A percentile compares a stretch with the other conserved stretches of the same genome.
These are phyloP conservation scores for Umbelopsis sp. DNA, from an alignment of 371 early-diverging fungal genomes.

Conservation along the genomic window DNA sequence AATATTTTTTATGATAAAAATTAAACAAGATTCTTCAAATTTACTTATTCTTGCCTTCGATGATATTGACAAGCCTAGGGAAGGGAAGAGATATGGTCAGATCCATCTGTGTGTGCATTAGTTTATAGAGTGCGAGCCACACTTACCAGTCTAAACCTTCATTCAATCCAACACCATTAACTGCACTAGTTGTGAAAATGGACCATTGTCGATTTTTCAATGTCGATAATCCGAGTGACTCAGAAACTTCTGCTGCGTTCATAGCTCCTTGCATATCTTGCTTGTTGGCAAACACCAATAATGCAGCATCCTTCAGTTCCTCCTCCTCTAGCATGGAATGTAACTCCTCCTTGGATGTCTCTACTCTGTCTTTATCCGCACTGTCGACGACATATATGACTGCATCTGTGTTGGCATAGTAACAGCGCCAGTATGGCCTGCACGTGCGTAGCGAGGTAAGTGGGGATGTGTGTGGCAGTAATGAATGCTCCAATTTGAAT, in stretches of 20 bases:
- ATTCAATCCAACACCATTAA: conserved; percentile 93
- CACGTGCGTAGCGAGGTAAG: not conserved
- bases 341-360: conserved; percentile 87
- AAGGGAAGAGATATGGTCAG: not conserved
- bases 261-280: conserved; percentile 92
- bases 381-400: conserved; percentile 96
- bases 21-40: not conserved
- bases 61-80: conserved; percentile 53
- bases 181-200: conserved; percentile 94
- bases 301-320: conserved; percentile 80
- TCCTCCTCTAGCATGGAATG: conserved; percentile 89
- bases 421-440: conserved; percentile 57
- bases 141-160: conserved; percentile 88
- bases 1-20: too few species aligned
- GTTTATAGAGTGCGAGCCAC: not conserved
- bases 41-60: conserved; percentile 45
- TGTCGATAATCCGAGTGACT: conserved; percentile 82
- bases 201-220: conserved; percentile 89
- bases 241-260: conserved; percentile 83
- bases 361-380: conserved; percentile 90
- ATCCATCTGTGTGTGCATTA: not conserved
- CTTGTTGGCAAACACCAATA: conserved; percentile 91
- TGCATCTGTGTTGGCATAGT: conserved; percentile 89
- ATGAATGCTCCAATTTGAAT: too few species aligned
- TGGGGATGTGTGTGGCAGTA: not conserved